Conservation (phyloP, 805 yeast genomes). For the Saturnispora mendoncae region DNA sequence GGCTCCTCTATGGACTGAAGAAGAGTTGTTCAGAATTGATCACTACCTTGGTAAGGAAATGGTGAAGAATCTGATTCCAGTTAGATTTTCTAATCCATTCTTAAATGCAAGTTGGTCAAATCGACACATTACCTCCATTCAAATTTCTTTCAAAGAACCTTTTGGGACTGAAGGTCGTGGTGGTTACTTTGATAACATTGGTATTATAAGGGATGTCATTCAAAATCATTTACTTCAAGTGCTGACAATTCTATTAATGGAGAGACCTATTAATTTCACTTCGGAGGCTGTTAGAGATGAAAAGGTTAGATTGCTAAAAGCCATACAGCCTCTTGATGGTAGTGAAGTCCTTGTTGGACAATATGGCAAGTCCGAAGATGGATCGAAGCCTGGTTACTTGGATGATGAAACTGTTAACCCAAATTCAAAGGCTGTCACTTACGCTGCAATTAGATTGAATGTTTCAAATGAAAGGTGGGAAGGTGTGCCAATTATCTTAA, state of each 20-base stretch:
- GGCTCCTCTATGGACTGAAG: slow-evolving; percentile 83
- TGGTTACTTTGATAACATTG: slow-evolving; percentile 91
- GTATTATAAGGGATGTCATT: slow-evolving; percentile 96
- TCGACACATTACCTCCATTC: slow-evolving; percentile 68
- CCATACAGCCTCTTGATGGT: slow-evolving; percentile 58
- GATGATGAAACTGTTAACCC: slow-evolving; percentile 86
- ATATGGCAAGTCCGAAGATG: slow-evolving; percentile 77
- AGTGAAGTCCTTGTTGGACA: slow-evolving; percentile 78
- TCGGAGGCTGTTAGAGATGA: slow-evolving; percentile 95
- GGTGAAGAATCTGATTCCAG: slow-evolving; percentile 86
- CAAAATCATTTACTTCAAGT: slow-evolving; percentile 96
- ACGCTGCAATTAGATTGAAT: slow-evolving; percentile 72
- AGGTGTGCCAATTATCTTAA: slow-evolving; percentile 90
- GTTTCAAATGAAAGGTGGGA: slow-evolving; percentile 95
- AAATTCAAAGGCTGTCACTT: slow-evolving; percentile 83
- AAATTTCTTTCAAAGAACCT: slow-evolving; percentile 93
- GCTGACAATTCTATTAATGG: slow-evolving; percentile 87
- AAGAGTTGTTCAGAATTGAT: slow-evolving; percentile 90
- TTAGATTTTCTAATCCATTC: slow-evolving; percentile 87
- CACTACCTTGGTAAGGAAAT: slow-evolving; percentile 97
- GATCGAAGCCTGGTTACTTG: slow-evolving; percentile 78
- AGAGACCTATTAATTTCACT: slow-evolving; percentile 82
- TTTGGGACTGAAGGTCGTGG: slow-evolving; percentile 99
- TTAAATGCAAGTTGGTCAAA: slow-evolving; percentile 85
- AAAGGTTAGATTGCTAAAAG: slow-evolving; percentile 85